A percentile compares a stretch with the other conserved stretches of the same genome.
phyloP scores from a whole-genome alignment of 306 rosid species.

The Oemleria cerasiformis region DNA sequence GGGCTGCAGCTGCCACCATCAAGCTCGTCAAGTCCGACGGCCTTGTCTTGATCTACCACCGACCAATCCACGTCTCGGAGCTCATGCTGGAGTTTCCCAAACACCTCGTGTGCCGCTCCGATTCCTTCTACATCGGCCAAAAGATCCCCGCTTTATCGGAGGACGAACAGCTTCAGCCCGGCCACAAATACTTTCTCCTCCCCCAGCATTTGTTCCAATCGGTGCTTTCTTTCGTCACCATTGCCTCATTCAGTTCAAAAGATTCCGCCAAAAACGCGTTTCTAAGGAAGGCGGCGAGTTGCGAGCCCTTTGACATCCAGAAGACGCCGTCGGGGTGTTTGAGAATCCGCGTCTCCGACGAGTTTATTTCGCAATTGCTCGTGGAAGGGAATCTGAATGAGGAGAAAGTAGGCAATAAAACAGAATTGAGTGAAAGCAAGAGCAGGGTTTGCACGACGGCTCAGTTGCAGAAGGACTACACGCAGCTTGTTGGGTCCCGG shows the following conservation, averaged over 20 bases:
- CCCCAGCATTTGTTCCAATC: conserved; percentile 39
- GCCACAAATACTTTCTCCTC: conserved; percentile 41
- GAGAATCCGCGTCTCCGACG: conserved; percentile 42
- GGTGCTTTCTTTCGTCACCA: conserved; percentile 38
- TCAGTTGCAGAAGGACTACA: conserved; percentile 36
- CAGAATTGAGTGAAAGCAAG: neutral
- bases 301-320: conserved; percentile 34
- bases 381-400: conserved; percentile 14
- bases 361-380: conserved; percentile 35
- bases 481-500: conserved; percentile 31
- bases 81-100: conserved; percentile 29
- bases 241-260: conserved; percentile 27
- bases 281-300: conserved; percentile 26
- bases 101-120: conserved; percentile 39
- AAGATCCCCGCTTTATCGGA: conserved; percentile 43
- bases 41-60: conserved; percentile 22
- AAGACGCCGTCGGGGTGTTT: conserved; percentile 31
- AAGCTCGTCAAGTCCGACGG: conserved; percentile 40
- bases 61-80: conserved; percentile 28
- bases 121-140: conserved; percentile 41
- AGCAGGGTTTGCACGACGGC: conserved; percentile 33
- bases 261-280: conserved; percentile 11
- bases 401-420: neutral
- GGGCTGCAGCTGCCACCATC: neutral
- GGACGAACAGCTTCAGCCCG: conserved; percentile 32